Base-by-base conservation (phyloP, 495 filamentous ascomycete genomes). In the Margaritispora aquatica region DNA sequence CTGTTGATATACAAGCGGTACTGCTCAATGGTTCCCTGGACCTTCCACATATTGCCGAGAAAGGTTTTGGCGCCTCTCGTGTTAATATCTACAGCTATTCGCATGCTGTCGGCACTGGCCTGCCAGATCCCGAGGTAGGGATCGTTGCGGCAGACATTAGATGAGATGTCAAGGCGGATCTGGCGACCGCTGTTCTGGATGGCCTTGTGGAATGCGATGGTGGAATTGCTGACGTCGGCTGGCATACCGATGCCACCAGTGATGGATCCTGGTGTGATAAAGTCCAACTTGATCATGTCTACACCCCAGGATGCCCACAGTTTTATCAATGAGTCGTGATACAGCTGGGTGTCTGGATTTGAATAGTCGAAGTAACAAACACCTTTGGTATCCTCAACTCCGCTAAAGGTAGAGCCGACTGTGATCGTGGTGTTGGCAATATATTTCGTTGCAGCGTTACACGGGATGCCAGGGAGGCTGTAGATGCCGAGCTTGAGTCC, bases 261-360 rank as follows among this genome's bases (percentile, higher is more conserved):
- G 1, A 66, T 68, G 41, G 54, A 60, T 20, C 67, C 69, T 2
- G 69, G 69, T 8, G 66, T 71, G 19, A 69, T 54, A 54, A 54
- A 71, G 47, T 71, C 69, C 2, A 71, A 54, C 46, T 70, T 71
- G 34, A 71, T 64, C 44, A 71, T 54, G 26, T 66, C 66, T 5
- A 67, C 68, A 8, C 67, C 68, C 64, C 54, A 52, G 47, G 61
- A 27, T 19, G 63, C 63, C 55, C 62, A 68, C 31, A 59, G 59
- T 10, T 63, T 54, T 19, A 71, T 58, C 22, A 70, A 60, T 17
- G 69, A 70, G 41, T 71, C 58, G 29, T 71, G 69, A 64, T 62
- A 71, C 55, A 67, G 51, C 51, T 71, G 69, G 19, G 64, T 62
- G 17, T 60, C 64, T 17, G 57, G 29, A 23, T 70, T 64, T 5